phyloP scores from a whole-genome alignment of 2,329 filamentous ascomycete genomes.

The Fusarium veterinarium region DNA sequence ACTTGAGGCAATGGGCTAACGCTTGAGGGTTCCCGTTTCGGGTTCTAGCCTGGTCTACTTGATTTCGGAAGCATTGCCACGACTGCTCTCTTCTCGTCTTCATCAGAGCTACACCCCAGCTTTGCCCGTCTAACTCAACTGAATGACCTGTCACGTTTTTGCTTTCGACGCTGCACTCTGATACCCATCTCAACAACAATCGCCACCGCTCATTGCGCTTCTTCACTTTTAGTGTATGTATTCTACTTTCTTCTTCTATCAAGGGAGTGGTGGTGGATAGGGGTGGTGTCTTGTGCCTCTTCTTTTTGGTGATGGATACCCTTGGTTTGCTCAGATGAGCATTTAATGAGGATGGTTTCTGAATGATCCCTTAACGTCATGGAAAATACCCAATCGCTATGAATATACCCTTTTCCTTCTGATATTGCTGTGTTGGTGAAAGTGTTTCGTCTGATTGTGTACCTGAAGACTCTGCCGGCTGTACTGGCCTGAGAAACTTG shows the following conservation, averaged over 20 bases:
- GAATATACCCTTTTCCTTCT: slow-evolving; percentile 14
- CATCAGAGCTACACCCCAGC: slow-evolving; percentile 19
- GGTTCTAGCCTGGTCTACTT: slow-evolving; percentile 52
- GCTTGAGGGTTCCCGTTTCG: slow-evolving; percentile 42
- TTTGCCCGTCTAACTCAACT: slow-evolving; percentile 1
- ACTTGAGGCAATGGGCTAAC: slow-evolving; percentile 45
- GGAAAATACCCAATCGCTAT: slow-evolving; percentile 40
- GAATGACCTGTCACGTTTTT: slow-evolving; percentile 12
- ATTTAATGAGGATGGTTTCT: slow-evolving; percentile 28
- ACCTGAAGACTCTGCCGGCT: no score
- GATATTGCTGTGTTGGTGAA: neutral
- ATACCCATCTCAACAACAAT: slow-evolving; percentile 29
- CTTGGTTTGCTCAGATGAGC: slow-evolving; percentile 18
- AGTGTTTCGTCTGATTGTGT: neutral
- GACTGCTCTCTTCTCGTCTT: slow-evolving; percentile 34
- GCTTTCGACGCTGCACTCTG: slow-evolving; percentile 16
- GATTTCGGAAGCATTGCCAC: slow-evolving; percentile 44
- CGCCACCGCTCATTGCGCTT: neutral
- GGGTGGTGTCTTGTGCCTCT: neutral
- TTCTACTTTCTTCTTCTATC: slow-evolving; percentile 17
- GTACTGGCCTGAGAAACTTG: no score
- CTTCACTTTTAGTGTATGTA: slow-evolving; percentile 29
- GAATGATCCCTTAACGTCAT: slow-evolving; percentile 9
- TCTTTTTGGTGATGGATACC: slow-evolving; percentile 28
- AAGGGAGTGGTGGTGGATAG: neutral